Base-by-base conservation (phyloP, 140 eudicot genomes). In the Cichorium intybus region DNA sequence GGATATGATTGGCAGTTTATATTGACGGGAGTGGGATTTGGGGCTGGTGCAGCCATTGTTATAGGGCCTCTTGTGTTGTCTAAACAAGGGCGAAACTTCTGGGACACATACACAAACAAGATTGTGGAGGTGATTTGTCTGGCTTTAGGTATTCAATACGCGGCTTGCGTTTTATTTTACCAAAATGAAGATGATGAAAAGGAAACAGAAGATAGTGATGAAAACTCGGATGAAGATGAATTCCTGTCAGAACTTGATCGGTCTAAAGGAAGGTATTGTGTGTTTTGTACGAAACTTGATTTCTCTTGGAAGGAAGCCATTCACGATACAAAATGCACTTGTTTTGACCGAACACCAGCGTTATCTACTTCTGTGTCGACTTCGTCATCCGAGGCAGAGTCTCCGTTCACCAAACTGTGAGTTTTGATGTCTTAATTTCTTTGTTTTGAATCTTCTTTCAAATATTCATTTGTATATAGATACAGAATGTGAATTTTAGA, bases 211-310 rank as follows among this genome's bases (percentile, higher is more conserved):
- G 64, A 66, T 8, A 49, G 64, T 16, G 71, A 58, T 3, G 87
- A 72, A 7, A 71, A 62, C 51, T 64, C 59, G 0, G 86, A 77
- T 34, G 75, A 74, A n/a, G 73, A 74, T 39, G 82, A 71, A 56
- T 69, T 74, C 6, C 74, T 69, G 17, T 62, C 72, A 22, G 77
- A 56, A 52, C 80, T 51, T 28, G 77, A 72, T 29, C 21, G 43
- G 20, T 65, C 70, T 24, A 31, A 45, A 10, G 95, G 97, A 63
- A 77, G 83, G 80, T 89, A 78, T 18, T 89, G 97, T 66, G 87
- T 86, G 61, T 81, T 76, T 21, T 89, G 97, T 75, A 80, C 89
- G n/a, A 86, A 86, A 70, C 68, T 89, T 17, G 95, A 89, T 70
- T 64, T 67, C 31, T 46, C 55, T 2, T 81, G 82, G 41, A 86